Evolutionary conservation across 768 basidiomycete species (phyloP), one percentile per base, ranked within the genome.

Genomic region (Holtermanniella nyarrowii): DNA sequence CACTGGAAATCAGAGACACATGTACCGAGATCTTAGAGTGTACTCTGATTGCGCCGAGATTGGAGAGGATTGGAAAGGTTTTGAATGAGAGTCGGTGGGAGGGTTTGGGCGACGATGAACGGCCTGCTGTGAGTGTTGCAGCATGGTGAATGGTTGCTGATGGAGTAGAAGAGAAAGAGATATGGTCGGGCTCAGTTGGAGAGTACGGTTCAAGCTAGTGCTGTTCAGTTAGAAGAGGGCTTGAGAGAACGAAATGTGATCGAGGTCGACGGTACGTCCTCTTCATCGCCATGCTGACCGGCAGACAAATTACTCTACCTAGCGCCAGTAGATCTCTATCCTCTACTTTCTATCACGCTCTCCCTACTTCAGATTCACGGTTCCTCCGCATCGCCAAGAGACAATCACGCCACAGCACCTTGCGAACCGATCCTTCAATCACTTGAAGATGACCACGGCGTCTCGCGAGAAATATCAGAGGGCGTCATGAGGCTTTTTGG

Each of bases 401-500:
- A n/a, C n/a, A n/a, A 44, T 21, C 46, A 47, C 13, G 51, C 47
- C 12, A 25, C 39, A 13, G 45, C 52, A 1, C 44, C 50, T 3
- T 18, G 50, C 13, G 31, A 26, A 54, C 46, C 59, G 5, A 71
- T 93, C 41, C 65, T 77, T 5, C 73, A 77, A 10, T 73, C 79
- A 0, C 77, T 96, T 12, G 78, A 80, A 16, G 77, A 83, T 41
- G 84, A 86, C 2, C 82, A 88, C 62, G 86, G 86, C 18, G 72
- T 91, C 14, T 76, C 79, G 5, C 72, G 78, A 5, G 66, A 74
- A 1, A 77, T 89, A 24, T 77, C 80, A 5, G 72, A 65, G 5
- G 86, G 88, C 64, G 77, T 89, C 23, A 80, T 95, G 75, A 65
- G 72, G 0, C 91, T 91, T 83, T 96, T 93, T 59, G 89, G 88